Conservation (phyloP, 768 basidiomycete genomes). For the Boletus sp. region DNA sequence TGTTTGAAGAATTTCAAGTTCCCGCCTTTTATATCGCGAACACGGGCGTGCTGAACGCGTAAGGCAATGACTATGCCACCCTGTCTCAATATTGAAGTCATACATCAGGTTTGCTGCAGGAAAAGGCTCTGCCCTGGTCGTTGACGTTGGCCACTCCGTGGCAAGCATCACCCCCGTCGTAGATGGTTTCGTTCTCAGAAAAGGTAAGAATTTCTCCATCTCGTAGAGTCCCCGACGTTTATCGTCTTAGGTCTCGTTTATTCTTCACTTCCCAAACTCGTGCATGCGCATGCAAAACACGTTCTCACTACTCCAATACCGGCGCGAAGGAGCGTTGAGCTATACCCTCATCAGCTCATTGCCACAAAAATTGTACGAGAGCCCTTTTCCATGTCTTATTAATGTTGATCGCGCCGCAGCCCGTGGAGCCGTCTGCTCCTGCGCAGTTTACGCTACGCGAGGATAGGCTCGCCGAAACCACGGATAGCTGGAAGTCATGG, state of each 20-base stretch:
- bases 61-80: slow-evolving; percentile 27
- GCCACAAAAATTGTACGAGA: slow-evolving; percentile 66
- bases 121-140: slow-evolving; percentile 93
- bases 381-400: not conserved
- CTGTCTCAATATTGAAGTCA: slow-evolving; percentile 11
- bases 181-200: slow-evolving; percentile 95
- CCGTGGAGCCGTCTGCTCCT: slow-evolving; percentile 66
- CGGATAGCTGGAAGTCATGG: slow-evolving; percentile 80
- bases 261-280: slow-evolving; percentile 74
- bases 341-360: slow-evolving; percentile 87
- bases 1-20: slow-evolving; percentile 94
- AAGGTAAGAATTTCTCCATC: slow-evolving; percentile 51
- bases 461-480: slow-evolving; percentile 70
- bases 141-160: slow-evolving; percentile 88
- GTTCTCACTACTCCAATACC: slow-evolving; percentile 51
- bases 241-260: slow-evolving; percentile 63
- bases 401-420: slow-evolving; percentile 39
- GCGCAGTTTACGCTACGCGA: slow-evolving; percentile 72
- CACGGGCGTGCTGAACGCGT: slow-evolving; percentile 92
- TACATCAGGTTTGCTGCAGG: slow-evolving; percentile 85
- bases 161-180: slow-evolving; percentile 94
- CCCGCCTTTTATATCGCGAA: slow-evolving; percentile 98
- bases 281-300: slow-evolving; percentile 77
- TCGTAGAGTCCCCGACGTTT: not conserved
- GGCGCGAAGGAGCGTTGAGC: slow-evolving; percentile 57